A percentile compares a stretch with the other conserved stretches of the same genome.
These are phyloP conservation scores for Verruconis gallopava DNA, from an alignment of 2,329 filamentous ascomycete genomes.

Conservation along the genomic window DNA sequence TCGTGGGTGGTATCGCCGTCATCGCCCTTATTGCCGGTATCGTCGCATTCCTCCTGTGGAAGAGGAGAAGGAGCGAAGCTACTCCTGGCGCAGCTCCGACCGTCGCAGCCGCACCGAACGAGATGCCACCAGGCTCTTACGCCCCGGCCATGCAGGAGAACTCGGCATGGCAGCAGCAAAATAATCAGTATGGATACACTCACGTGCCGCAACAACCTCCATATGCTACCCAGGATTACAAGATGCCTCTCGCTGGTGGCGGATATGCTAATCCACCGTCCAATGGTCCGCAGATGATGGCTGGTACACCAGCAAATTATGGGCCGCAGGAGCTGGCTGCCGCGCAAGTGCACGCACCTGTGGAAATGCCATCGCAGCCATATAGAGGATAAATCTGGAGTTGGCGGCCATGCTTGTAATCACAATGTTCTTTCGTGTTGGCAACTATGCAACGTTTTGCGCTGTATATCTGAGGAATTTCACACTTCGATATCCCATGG, in stretches of 20 bases:
- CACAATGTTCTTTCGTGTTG: too few relatives aligned
- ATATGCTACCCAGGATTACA: background rate
- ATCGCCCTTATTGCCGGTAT: background rate
- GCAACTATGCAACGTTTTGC: too few relatives aligned
- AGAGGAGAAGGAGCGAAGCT: background rate
- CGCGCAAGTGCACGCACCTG: background rate
- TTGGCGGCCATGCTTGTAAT: too few relatives aligned
- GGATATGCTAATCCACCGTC: background rate
- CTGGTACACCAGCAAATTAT: background rate
- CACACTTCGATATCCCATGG: too few relatives aligned
- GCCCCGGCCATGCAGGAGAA: background rate
- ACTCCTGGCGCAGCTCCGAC: background rate
- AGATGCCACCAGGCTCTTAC: background rate
- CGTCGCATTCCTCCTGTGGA: conserved; percentile 6
- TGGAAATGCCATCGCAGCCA: background rate
- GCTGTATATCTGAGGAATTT: too few relatives aligned
- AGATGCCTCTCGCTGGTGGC: background rate
- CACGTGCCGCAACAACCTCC: background rate
- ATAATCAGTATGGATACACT: background rate
- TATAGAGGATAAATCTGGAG: too few relatives aligned
- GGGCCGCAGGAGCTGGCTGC: background rate
- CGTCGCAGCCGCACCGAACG: background rate
- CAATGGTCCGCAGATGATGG: background rate
- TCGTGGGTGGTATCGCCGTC: conserved; percentile 5
- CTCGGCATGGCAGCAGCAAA: background rate